A percentile compares a stretch with the other conserved stretches of the same genome.
phyloP scores from a whole-genome alignment of 1,284 basidiomycete genomes.

The Thecaphora frezii region DNA sequence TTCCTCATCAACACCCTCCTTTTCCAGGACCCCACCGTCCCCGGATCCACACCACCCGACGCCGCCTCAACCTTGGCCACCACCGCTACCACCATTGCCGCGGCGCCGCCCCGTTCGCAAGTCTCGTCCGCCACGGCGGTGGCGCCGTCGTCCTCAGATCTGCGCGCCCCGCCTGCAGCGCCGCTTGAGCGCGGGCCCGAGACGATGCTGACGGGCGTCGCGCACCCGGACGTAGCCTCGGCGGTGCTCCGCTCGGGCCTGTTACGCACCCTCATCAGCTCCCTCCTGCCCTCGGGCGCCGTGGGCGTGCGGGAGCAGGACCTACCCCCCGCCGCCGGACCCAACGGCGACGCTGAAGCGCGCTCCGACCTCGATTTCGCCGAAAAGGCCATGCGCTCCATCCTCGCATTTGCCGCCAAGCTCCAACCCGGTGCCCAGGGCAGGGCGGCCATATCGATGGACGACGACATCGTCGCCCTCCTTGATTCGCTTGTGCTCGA shows the following conservation, averaged over 20 bases:
- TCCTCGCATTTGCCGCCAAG: slow-evolving; percentile 51
- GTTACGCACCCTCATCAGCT: slow-evolving; percentile 47
- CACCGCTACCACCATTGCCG: slow-evolving; percentile 57
- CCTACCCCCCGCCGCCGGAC: slow-evolving; percentile 63
- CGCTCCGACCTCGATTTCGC: slow-evolving; percentile 75
- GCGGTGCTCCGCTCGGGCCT: slow-evolving; percentile 51
- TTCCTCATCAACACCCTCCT: slow-evolving; percentile 82
- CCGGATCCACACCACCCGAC: slow-evolving; percentile 57
- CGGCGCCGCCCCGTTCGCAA: slow-evolving; percentile 33
- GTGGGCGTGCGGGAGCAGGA: slow-evolving; percentile 16
- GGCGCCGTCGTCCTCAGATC: slow-evolving; percentile 7
- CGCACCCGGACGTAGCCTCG: slow-evolving; percentile 45
- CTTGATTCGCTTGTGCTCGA: slow-evolving; percentile 9
- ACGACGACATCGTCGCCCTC: background rate
- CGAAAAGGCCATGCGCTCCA: slow-evolving; percentile 73
- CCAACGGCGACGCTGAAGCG: slow-evolving; percentile 67
- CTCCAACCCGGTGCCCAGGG: background rate
- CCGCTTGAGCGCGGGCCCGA: slow-evolving; percentile 56
- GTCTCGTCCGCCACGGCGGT: slow-evolving; percentile 11
- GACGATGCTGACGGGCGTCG: slow-evolving; percentile 27
- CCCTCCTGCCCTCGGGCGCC: slow-evolving; percentile 25
- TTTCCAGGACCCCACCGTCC: slow-evolving; percentile 62
- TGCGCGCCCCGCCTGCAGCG: slow-evolving; percentile 9
- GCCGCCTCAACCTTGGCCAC: slow-evolving; percentile 1
- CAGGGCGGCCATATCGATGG: background rate